Base-by-base conservation (phyloP, 1,139 yeast genomes). In the Suhomyces maxii region DNA sequence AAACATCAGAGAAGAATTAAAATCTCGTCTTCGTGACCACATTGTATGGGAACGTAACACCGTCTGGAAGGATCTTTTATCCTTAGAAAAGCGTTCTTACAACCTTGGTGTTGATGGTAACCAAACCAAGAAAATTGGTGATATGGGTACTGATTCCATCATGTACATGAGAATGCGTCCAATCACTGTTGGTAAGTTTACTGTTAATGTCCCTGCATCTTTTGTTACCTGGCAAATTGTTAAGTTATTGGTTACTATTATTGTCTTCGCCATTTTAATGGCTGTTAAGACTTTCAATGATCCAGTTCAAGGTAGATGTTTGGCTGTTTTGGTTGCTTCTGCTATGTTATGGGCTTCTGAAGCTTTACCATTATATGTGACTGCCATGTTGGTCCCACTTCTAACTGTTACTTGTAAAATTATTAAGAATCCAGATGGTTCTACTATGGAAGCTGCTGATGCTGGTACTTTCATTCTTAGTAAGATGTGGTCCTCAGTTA, bases 41-140 rank as follows among this genome's bases (percentile, higher is more conserved):
- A 88, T 91, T 41, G 96, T 90, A 13, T 91, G 96, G 95, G 97
- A 90, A 67, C 79, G 98, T 64, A 89, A 89, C 64, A 91, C 97
- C 0, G 97, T 91, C 25, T 91, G 98, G 98, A 85, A 93, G 60
- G 97, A 91, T 62, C 85, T 91, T 89, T 85, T 90, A 62, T 93
- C 93, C 10, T 69, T 90, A 59, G 97, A 91, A 64, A 80, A 95
- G 60, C 83, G 76, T 49, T 60, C 68, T 25, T 70, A 72, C 52
- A 65, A 67, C 48, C 57, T 69, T 52, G 63, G 68, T 52, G 54
- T 68, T 13, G 69, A 67, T 42, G 65, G 58, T 45, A 61, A 64
- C 23, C 55, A 63, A 37, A 54, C 57, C 38, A 53, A 57, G 39
- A 67, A 67, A 44, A 64, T 68, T 66, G 73, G 74, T 18, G 73